Base-by-base conservation (phyloP, 2,329 filamentous ascomycete genomes). In the Ustulina deusta region DNA sequence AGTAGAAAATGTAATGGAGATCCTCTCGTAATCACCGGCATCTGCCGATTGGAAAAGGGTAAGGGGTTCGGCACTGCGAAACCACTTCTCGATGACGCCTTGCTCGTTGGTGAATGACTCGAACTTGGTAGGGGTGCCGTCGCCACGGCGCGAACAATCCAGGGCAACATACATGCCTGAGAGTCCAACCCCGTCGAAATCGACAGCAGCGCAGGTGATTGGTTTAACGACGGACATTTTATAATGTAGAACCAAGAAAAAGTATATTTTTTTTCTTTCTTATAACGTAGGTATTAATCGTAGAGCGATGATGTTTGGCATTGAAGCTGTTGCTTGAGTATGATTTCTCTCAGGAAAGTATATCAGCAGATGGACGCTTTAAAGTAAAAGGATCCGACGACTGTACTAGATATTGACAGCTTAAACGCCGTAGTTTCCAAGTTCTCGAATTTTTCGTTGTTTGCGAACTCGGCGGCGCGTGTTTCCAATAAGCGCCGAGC, bases 31-130 rank as follows among this genome's bases (percentile, higher is more conserved):
- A 27, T 48, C 10, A 25, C 2, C 4, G 11, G 22, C 9, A 48
- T 48, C 13, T 48, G 27, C 44, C 11, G 9, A 27, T 9, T 48
- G 10, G 27, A 25, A 48, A 48, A 48, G 11, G 1, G 4, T 27
- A 48, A 27, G 11, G 9, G 11, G 44, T 27, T 48, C 27, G 1
- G 11, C 22, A 27, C 11, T 25, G 11, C 22, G 13, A 48, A 48
- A 48, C 44, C 17, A 48, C 22, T 44, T 44, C 1, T 44, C n/a
- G n/a, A 44, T 44, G 1, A 44, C n/a, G 9, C n/a, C 9, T 44
- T 44, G 9, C 17, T 44, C n/a, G n/a, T 44, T 44, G n/a, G n/a
- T 44, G n/a, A 44, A 44, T 44, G n/a, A 44, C n/a, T 44, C n/a
- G n/a, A 44, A 44, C 40, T 44, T n/a, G n/a, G 9, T 44, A 44